These are phyloP conservation scores for Fraxinus baroniana DNA, from an alignment of 305 asterid genomes.

Conservation along the genomic window DNA sequence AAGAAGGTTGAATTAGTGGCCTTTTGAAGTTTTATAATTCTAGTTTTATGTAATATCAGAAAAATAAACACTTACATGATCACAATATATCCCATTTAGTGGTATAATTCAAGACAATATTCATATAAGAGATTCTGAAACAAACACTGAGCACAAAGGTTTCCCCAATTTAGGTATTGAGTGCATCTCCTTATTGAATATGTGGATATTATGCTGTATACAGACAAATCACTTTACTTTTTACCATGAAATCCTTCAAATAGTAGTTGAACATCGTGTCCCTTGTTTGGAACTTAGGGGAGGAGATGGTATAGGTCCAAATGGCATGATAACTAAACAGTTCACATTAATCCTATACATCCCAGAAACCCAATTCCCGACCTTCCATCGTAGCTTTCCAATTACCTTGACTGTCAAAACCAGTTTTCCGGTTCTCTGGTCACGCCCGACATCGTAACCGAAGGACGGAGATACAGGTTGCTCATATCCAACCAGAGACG, in stretches of 20 bases:
- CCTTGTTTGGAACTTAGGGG: conserved; percentile 59
- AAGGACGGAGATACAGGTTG: conserved; percentile 75
- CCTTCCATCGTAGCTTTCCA: conserved; percentile 84
- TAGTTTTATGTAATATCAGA: background rate
- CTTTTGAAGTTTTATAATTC: background rate
- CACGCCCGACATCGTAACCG: conserved; percentile 57
- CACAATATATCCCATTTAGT: background rate
- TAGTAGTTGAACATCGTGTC: conserved; percentile 66
- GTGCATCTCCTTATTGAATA: background rate
- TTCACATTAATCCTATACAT: conserved; percentile 66
- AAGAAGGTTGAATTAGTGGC: background rate
- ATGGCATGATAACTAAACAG: conserved; percentile 64
- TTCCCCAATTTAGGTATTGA: background rate
- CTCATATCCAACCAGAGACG: conserved; percentile 52
- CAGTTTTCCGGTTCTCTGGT: conserved; percentile 54
- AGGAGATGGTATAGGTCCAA: conserved; percentile 59
- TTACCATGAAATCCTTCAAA: conserved; percentile 27
- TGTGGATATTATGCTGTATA: background rate
- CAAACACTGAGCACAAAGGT: background rate
- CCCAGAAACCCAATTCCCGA: conserved; percentile 91
- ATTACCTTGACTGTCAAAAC: conserved; percentile 47
- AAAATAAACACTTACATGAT: background rate
- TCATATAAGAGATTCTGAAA: background rate
- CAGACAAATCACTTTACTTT: background rate
- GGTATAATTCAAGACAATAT: background rate